phyloP scores from a whole-genome alignment of 768 basidiomycete genomes.

The Collybiopsis confluens region DNA sequence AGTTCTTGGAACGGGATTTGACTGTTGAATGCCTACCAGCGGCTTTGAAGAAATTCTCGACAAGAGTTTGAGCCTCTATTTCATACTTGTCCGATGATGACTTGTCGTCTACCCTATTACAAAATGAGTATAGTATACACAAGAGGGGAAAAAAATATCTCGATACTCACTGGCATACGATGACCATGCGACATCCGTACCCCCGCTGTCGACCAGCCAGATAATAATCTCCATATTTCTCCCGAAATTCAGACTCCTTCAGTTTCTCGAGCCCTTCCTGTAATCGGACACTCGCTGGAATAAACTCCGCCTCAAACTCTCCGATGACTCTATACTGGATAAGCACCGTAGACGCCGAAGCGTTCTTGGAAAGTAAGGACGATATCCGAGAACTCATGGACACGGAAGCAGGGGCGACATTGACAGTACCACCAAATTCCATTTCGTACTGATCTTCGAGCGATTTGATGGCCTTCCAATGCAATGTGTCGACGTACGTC shows the following conservation, averaged over 20 bases:
- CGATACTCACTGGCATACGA: conserved; percentile 15
- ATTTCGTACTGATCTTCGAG: conserved; percentile 15
- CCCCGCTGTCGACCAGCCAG: conserved; percentile 13
- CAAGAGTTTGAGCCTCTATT: conserved; percentile 10
- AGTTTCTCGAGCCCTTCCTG: conserved; percentile 12
- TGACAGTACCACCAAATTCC: conserved; percentile 14
- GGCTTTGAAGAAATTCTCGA: conserved; percentile 15
- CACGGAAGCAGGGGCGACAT: conserved; percentile 8
- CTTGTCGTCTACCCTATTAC: conserved; percentile 12
- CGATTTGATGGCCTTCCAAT: conserved; percentile 13
- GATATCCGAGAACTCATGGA: conserved; percentile 13
- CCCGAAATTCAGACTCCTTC: conserved; percentile 12
- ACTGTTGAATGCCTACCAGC: conserved; percentile 10
- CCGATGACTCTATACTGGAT: conserved; percentile 14
- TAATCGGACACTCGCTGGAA: conserved; percentile 9
- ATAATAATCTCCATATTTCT: conserved; percentile 17
- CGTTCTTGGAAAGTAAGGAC: conserved; percentile 9
- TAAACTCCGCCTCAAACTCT: conserved; percentile 10
- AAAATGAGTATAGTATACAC: background rate
- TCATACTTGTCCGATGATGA: conserved; percentile 11
- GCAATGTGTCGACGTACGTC: conserved; percentile 11
- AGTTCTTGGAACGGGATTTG: conserved; percentile 9
- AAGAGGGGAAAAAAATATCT: background rate
- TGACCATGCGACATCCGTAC: conserved; percentile 17
- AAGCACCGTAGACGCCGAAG: conserved; percentile 12